Percentiles rank a stretch among this genome's conserved stretches.
Conservation (phyloP, 1,284 basidiomycete species). For the Leccinum variabile region DNA sequence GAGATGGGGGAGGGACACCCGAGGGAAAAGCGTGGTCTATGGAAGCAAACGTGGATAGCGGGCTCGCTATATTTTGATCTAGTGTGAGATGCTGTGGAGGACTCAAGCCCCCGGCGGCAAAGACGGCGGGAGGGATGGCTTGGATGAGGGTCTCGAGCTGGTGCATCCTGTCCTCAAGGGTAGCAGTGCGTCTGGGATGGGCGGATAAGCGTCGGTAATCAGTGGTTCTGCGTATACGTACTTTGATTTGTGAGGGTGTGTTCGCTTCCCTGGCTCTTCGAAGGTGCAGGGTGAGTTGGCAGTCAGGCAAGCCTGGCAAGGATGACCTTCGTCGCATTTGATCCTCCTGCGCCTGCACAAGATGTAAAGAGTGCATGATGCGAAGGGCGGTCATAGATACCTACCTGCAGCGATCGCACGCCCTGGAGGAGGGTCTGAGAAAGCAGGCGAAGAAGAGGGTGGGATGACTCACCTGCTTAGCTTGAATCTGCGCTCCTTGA, state of each 20-base stretch:
- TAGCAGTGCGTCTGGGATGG: slow-evolving; percentile 60
- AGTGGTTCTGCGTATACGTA: slow-evolving; percentile 36
- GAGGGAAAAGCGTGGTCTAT: slow-evolving; percentile 50
- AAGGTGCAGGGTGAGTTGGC: slow-evolving; percentile 79
- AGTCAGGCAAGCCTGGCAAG: slow-evolving; percentile 78
- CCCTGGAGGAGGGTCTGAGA: slow-evolving; percentile 43
- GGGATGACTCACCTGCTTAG: slow-evolving; percentile 63
- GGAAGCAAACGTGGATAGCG: slow-evolving; percentile 55
- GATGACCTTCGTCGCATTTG: slow-evolving; percentile 83
- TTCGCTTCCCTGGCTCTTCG: slow-evolving; percentile 80
- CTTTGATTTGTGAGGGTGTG: slow-evolving; percentile 83
- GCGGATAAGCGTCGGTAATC: slow-evolving; percentile 8
- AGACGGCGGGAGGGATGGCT: slow-evolving; percentile 76
- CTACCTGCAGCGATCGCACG: slow-evolving; percentile 84
- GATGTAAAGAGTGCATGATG: slow-evolving; percentile 3
- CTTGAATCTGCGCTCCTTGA: slow-evolving; percentile 81
- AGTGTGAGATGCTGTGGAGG: slow-evolving; percentile 31
- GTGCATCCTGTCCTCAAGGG: slow-evolving; percentile 81
- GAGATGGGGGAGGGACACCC: slow-evolving; percentile 73
- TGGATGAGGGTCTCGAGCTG: slow-evolving; percentile 79
- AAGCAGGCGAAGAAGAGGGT: not conserved
- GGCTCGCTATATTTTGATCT: slow-evolving; percentile 41
- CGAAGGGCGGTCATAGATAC: slow-evolving; percentile 26
- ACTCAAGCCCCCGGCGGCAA: slow-evolving; percentile 54
- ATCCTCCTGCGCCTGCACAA: slow-evolving; percentile 68